Evolutionary conservation across 2,329 filamentous ascomycete species (phyloP), one percentile per base, ranked within the genome.

Genomic region (Helicocarpus griseus): DNA sequence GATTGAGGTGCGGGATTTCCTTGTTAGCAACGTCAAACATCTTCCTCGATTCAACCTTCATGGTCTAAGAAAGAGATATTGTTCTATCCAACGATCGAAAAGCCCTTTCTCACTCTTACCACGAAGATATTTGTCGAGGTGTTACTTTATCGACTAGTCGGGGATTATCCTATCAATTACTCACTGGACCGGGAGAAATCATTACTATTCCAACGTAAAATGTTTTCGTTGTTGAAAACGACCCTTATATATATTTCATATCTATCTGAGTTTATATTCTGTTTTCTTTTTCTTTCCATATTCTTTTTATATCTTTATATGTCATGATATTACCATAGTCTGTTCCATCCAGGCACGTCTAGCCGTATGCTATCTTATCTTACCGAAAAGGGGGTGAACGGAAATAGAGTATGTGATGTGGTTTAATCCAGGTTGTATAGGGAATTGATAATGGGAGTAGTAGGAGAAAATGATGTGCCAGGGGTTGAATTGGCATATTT

Each of bases 141-240:
- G n/a, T n/a, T n/a, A n/a, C n/a, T n/a, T n/a, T n/a, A n/a, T n/a
- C n/a, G n/a, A n/a, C 31, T 5, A 35, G 31, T 35, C 46, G 14
- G 40, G 24, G 44, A 38, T n/a, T n/a, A n/a, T n/a, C n/a, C n/a
- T n/a, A n/a, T n/a, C n/a, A n/a, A n/a, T n/a, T n/a, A n/a, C n/a
- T n/a, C n/a, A n/a, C n/a, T 43, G 28, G 14, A 33, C 13, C 41
- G 48, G 41, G 36, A 43, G 21, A 4, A n/a, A 43, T 9, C 19
- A 17, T 28, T 38, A 17, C 38, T 9, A 22, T 36, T 24, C 35
- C 41, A 41, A 36, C 38, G 19, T 17, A 31, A 44, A 38, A 28
- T 24, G 24, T 29, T 28, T 53, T 65, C 63, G 66, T 68, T 64
- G 64, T 65, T 65, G 63, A 67, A 61, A 63, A 67, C 61, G 63